phyloP scores from a whole-genome alignment of 1,284 basidiomycete species.

The Papiliotrema nemorosa region DNA sequence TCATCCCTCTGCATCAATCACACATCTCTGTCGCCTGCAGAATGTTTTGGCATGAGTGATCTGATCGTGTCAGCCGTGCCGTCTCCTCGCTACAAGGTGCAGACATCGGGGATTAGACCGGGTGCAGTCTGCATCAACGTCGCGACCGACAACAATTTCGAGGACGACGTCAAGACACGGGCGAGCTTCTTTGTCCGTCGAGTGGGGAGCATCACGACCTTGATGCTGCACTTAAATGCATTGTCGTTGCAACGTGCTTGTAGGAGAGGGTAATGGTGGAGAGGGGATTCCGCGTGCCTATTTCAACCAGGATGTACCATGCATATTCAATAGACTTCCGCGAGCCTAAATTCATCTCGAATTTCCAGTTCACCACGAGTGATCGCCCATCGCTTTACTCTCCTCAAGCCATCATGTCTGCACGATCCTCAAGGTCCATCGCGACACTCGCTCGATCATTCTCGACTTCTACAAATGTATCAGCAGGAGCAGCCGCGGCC shows the following conservation, averaged over 20 bases:
- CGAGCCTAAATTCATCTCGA: no score
- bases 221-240: constrained; percentile 25
- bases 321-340: no score
- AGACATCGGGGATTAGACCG: constrained; percentile 11
- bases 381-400: no score
- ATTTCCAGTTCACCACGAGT: no score
- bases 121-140: constrained; percentile 26
- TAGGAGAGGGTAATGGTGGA: no score
- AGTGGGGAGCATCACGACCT: constrained; percentile 24
- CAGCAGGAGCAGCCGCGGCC: not conserved
- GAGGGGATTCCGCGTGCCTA: no score
- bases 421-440: not conserved
- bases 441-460: not conserved
- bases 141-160: constrained; percentile 26
- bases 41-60: constrained; percentile 69
- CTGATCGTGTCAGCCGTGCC: constrained; percentile 77
- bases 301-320: no score
- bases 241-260: constrained; percentile 17
- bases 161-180: constrained; percentile 16
- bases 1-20: constrained; percentile 48
- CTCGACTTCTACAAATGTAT: not conserved
- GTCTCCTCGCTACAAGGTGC: constrained; percentile 15
- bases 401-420: not conserved
- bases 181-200: constrained; percentile 19
- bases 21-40: constrained; percentile 10